Percentiles rank a stretch among this genome's conserved stretches.
phyloP scores from a whole-genome alignment of 352 stramenopile genomes.

The Saprolegnia parasitica region DNA sequence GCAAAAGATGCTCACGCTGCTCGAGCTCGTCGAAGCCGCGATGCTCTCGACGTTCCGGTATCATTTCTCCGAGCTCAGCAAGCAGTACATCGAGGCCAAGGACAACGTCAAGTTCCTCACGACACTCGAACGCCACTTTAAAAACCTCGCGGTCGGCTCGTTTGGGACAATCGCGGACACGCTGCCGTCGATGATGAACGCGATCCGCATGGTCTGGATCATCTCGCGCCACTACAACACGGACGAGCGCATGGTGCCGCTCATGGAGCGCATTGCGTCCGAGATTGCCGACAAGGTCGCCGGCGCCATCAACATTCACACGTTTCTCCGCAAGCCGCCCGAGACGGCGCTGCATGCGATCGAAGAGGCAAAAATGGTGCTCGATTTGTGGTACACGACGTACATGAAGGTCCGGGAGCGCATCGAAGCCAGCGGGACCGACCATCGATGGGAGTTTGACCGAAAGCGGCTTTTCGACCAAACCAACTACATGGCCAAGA shows the following conservation, averaged over 20 bases:
- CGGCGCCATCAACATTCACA: conserved; percentile 88
- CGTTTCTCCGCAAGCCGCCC: conserved; percentile 77
- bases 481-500: conserved; percentile 95
- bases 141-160: conserved; percentile 88
- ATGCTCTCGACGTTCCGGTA: conserved; percentile 92
- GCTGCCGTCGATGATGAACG: conserved; percentile 94
- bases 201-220: conserved; percentile 96
- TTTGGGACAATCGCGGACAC: conserved; percentile 91
- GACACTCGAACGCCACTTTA: conserved; percentile 95
- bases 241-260: conserved; percentile 93
- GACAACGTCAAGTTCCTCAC: conserved; percentile 97
- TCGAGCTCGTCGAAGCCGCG: conserved; percentile 87
- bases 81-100: conserved; percentile 93
- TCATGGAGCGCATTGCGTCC: conserved; percentile 94
- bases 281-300: conserved; percentile 93
- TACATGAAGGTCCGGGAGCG: conserved; percentile 93
- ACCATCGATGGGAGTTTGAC: conserved; percentile 96
- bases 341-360: conserved; percentile 78
- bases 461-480: conserved; percentile 92
- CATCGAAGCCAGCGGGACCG: conserved; percentile 92
- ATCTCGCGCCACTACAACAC: conserved; percentile 97
- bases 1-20: conserved; percentile 92
- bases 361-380: conserved; percentile 87
- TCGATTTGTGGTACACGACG: conserved; percentile 90
- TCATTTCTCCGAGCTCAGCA: conserved; percentile 92